Evolutionary conservation across 805 yeast species (phyloP), one percentile per base, ranked within the genome.

Genomic region (Candida sonorensis): DNA sequence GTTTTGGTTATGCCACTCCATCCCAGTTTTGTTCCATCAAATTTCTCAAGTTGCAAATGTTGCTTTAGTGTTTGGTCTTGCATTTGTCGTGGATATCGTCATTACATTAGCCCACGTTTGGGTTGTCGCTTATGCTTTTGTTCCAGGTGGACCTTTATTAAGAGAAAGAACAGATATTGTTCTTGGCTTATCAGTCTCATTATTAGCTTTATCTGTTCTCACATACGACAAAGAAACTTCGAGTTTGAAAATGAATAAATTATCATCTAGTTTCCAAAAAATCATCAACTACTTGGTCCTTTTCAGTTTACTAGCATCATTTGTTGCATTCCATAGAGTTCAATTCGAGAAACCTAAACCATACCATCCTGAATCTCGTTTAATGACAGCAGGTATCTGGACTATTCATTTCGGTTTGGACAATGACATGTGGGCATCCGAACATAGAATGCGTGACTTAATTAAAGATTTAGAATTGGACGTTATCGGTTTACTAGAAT

Each of bases 121-220:
- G 97, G 80, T 82, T 26, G 97, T 92, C 28, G 98, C 98, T 0
- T 92, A 92, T 57, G 97, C 98, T 0, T 92, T 92, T 62, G 98
- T 92, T 29, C 98, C 98, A 9, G 88, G 85, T 38, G 98, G 98
- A 7, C 79, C 81, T 53, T 39, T 82, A 15, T 64, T 92, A 31
- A 74, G 98, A 51, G 98, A 92, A 58, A 73, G 96, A 55, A 80
- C 92, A 1, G 95, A 86, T 55, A 57, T 82, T 28, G 72, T 92
- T 3, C 57, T 87, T 27, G 69, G 69, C 5, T 40, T 62, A 7
- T 75, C 92, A 11, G 74, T 78, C 28, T 41, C 57, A 0, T 51
- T 69, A 28, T 59, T 85, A 2, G 38, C 66, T 6, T 90, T 90
- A 11, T 29, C 46, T 17, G 61, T 78, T 2, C 52, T 45, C 20